Evolutionary conservation across 2,329 filamentous ascomycete species (phyloP), one percentile per base, ranked within the genome.

Genomic region (Aspergillus costaricaensis): DNA sequence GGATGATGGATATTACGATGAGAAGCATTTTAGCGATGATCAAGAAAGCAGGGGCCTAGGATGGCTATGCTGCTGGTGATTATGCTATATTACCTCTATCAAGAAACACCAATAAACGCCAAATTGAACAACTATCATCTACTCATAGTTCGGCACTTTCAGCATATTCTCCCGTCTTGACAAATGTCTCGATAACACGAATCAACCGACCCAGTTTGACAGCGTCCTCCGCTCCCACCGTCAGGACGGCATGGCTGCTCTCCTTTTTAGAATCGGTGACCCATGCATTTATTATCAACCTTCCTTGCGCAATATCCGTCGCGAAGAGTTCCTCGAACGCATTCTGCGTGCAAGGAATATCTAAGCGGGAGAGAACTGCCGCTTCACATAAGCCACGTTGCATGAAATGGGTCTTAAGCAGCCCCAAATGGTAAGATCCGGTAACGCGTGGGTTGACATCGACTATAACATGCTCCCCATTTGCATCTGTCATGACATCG

Each of bases 361-460:
- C 17, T 17, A 58, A 10, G 10, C 9, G 38, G 4, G 56, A 47
- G 3, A 53, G 30, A 10, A 55, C 27, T 2, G 39, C 53, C 9
- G 30, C 53, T 17, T 47, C 54, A 9, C 10, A n/a, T 23, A 49
- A 23, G 1, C 58, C 58, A 1, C 58, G 38, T 0, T 39, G 15
- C 4, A 36, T 43, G 19, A 58, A 61, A 39, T 61, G 59, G 2
- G 15, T 50, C 25, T n/a, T 36, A 4, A 61, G 32, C n/a, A 50
- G 27, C 3, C 59, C 59, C 5, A 61, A 15, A 17, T 32, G 39
- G 21, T 54, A 58, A 9, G 49, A 47, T 4, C 59, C 59, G 2
- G 59, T 61, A 4, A 61, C 50, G 4, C 59, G 59, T 5, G 43
- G 50, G 23, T 61, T 61, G 7, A 61, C 32, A 5, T 61, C 59